Evolutionary conservation across 2,329 filamentous ascomycete species (phyloP).

Genomic region (Xylariales sp.): DNA sequence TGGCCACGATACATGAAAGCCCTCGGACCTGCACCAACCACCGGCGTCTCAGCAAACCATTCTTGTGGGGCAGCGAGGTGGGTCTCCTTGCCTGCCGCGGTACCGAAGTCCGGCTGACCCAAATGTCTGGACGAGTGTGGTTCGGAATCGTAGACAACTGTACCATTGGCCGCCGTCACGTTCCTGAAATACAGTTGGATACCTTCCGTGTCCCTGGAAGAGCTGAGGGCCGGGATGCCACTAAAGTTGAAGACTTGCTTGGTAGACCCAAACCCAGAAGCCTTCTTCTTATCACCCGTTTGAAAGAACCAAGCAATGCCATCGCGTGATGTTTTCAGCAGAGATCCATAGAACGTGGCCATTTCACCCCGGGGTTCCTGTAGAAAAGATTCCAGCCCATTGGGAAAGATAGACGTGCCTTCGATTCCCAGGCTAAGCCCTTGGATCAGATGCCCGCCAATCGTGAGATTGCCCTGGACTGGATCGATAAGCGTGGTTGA

Average conservation of each 20-base stretch:
- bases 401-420: conserved; percentile 44
- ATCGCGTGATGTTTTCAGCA: conserved; percentile 46
- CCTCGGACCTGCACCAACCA: neutral
- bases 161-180: conserved; percentile 28
- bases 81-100: neutral
- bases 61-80: neutral
- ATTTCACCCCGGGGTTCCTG: conserved; percentile 16
- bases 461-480: conserved; percentile 32
- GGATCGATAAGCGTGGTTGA: conserved; percentile 36
- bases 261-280: conserved; percentile 50
- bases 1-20: neutral
- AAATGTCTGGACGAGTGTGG: conserved; percentile 10
- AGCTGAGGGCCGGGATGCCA: conserved; percentile 26
- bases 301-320: conserved; percentile 51
- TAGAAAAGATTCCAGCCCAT: conserved; percentile 53
- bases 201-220: conserved; percentile 11
- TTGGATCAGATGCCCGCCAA: conserved; percentile 33
- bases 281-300: conserved; percentile 33
- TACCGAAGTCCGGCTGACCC: neutral
- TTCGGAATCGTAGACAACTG: conserved; percentile 10
- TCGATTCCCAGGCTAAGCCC: conserved; percentile 28
- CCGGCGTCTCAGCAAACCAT: neutral
- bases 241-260: conserved; percentile 52
- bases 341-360: conserved; percentile 10
- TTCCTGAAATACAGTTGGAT: conserved; percentile 52